A percentile compares a stretch with the other conserved stretches of the same genome.
phyloP scores from a whole-genome alignment of 2,329 filamentous ascomycete genomes.

The Monilinia fructigena region DNA sequence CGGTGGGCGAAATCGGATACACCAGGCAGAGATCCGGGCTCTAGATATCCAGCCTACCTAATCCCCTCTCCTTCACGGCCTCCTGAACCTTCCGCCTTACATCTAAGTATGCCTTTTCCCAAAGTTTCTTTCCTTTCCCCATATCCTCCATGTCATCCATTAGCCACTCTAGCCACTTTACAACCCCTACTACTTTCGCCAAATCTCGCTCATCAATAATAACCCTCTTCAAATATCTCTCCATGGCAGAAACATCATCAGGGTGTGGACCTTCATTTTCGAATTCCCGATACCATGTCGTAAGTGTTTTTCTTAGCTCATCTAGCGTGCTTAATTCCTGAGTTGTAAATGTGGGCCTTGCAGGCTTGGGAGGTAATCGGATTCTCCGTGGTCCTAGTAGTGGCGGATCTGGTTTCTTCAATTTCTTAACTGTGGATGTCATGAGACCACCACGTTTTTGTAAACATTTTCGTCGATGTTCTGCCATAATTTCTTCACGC shows the following conservation, averaged over 20 bases:
- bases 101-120: constrained; percentile 47
- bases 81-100: constrained; percentile 53
- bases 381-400: constrained; percentile 39
- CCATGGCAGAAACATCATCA: constrained; percentile 74
- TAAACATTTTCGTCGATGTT: constrained; percentile 63
- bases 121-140: constrained; percentile 42
- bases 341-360: constrained; percentile 61
- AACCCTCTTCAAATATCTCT: constrained; percentile 69
- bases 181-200: constrained; percentile 67
- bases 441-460: constrained; percentile 49
- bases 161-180: constrained; percentile 64
- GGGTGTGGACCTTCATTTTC: constrained; percentile 70
- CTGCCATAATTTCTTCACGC: constrained; percentile 71
- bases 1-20: no score
- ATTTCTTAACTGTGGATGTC: constrained; percentile 29
- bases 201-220: constrained; percentile 75
- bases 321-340: constrained; percentile 52
- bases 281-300: constrained; percentile 74
- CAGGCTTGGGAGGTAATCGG: constrained; percentile 49
- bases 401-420: constrained; percentile 29
- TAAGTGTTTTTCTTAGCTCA: constrained; percentile 73
- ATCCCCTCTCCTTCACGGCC: constrained; percentile 56
- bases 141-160: constrained; percentile 47
- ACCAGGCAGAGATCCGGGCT: not conserved
- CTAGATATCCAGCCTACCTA: constrained; percentile 54